Evolutionary conservation across 345 rosid genomes (phyloP).

Genomic region (Lumnitzera littorea): DNA sequence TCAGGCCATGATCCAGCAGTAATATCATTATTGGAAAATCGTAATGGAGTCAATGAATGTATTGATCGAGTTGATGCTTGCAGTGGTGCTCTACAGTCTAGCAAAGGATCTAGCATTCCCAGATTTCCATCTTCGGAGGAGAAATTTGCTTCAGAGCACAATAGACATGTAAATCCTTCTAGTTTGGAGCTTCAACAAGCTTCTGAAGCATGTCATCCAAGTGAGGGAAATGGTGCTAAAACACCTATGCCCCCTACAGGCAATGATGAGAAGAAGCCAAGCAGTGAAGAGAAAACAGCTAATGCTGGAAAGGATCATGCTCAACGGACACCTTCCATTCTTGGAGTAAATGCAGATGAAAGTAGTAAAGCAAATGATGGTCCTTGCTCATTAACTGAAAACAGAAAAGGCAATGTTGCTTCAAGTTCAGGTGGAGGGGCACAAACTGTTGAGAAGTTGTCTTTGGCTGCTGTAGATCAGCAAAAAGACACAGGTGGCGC

Average conservation of each 20-base stretch:
- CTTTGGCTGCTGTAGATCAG: neutral
- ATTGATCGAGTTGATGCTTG: no score
- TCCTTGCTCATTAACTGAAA: conserved; percentile 19
- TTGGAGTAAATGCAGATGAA: conserved; percentile 14
- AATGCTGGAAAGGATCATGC: neutral
- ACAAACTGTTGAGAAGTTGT: conserved; percentile 17
- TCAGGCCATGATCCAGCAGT: conserved; percentile 24
- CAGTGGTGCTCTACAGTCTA: no score
- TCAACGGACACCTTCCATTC: conserved; percentile 20
- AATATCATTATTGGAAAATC: conserved; percentile 21
- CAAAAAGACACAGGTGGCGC: neutral
- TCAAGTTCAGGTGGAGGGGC: conserved; percentile 16
- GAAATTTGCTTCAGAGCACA: conserved; percentile 20
- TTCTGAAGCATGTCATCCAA: conserved; percentile 33
- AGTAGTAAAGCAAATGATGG: conserved; percentile 16
- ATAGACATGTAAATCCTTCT: neutral
- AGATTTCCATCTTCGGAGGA: conserved; percentile 3
- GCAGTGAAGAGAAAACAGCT: conserved; percentile 6
- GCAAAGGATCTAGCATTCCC: no score
- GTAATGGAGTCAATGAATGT: conserved; percentile 13
- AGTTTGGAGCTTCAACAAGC: conserved; percentile 14
- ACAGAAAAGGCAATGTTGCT: conserved; percentile 15
- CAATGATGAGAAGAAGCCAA: conserved; percentile 13
- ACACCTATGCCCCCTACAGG: conserved; percentile 11
- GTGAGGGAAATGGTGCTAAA: conserved; percentile 24